Evolutionary conservation across 768 basidiomycete species (phyloP), one percentile per base, ranked within the genome.

Genomic region (Tylopilus cervinicoccineus): DNA sequence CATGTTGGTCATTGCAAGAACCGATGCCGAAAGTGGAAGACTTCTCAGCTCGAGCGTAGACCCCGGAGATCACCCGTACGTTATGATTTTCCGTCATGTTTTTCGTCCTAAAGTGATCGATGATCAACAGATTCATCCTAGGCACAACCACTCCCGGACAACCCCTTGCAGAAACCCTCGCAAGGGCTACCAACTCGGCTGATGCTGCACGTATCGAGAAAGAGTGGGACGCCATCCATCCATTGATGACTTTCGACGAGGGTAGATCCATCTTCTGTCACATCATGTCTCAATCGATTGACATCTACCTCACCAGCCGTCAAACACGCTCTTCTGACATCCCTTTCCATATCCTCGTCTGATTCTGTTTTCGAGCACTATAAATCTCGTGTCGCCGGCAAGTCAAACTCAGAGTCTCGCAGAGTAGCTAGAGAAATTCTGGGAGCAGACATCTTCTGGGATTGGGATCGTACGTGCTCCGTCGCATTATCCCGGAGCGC

Each of bases 1-100:
- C 5, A 89, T 91, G 83, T 78, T 93, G 33, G 70, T 93, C 53
- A 91, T 97, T 51, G 93, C 93, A 11, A 84, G 94, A 42, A 94
- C 93, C 1, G 94, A 97, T 64, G 84, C 93, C 19, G 90, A 95
- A 67, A 88, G 85, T 16, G 90, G 79, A 37, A 86, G 83, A 64
- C 80, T 95, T 29, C 76, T 97, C 48, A 86, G 88, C 6, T 88
- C 86, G 20, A 91, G 84, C 42, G 76, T 95, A 26, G 94, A 96
- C 62, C 66, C 79, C 39, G 73, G 76, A 26, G 94, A 97, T 70
- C 91, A 95, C 33, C 65, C 65, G 65, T 66, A 54, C 57, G 72
- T 70, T 44, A 73, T 69, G 55, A 51, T 53, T 50, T 42, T 54
- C 52, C 39, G 6, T 19, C 31, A 12, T 47, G 43, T 41, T 45